A percentile compares a stretch with the other conserved stretches of the same genome.
Evolutionary conservation across 352 stramenopile genomes (phyloP).

Genomic region (Globisporangium megalacanthum): DNA sequence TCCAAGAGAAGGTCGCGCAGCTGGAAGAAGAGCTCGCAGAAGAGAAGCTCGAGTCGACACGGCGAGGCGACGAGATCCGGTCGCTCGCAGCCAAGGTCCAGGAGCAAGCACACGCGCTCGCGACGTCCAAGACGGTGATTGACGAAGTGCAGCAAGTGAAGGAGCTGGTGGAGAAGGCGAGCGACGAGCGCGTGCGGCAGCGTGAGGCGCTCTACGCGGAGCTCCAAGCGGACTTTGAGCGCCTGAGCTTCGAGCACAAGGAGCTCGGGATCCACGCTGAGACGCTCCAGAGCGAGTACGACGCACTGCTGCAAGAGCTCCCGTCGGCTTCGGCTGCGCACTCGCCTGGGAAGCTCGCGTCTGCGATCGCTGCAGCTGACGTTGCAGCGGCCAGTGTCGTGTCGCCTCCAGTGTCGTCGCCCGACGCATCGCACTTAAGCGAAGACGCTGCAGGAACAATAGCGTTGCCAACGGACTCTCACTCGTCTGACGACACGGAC

Average conservation of each 20-base stretch:
- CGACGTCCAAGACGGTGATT: conserved; percentile 46
- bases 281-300: conserved; percentile 69
- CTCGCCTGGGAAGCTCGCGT: conserved; percentile 36
- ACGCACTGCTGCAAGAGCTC: conserved; percentile 52
- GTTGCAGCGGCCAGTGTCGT: background rate
- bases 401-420: background rate
- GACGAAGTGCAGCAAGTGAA: conserved; percentile 71
- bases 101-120: conserved; percentile 53
- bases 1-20: conserved; percentile 62
- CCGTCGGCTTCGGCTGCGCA: conserved; percentile 19
- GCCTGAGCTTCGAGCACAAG: conserved; percentile 79
- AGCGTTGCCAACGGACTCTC: background rate
- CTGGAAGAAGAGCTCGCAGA: conserved; percentile 76
- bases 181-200: conserved; percentile 68
- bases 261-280: conserved; percentile 76
- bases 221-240: conserved; percentile 60
- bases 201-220: conserved; percentile 50
- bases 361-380: conserved; percentile 9
- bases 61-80: conserved; percentile 70
- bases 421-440: conserved; percentile 12
- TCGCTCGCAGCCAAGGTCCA: conserved; percentile 58
- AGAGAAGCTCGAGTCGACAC: conserved; percentile 73
- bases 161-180: conserved; percentile 47
- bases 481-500: too few relatives aligned
- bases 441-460: conserved; percentile 4